Base-by-base conservation (phyloP, 2,329 filamentous ascomycete genomes). In the Cyphellophora attinorum region DNA sequence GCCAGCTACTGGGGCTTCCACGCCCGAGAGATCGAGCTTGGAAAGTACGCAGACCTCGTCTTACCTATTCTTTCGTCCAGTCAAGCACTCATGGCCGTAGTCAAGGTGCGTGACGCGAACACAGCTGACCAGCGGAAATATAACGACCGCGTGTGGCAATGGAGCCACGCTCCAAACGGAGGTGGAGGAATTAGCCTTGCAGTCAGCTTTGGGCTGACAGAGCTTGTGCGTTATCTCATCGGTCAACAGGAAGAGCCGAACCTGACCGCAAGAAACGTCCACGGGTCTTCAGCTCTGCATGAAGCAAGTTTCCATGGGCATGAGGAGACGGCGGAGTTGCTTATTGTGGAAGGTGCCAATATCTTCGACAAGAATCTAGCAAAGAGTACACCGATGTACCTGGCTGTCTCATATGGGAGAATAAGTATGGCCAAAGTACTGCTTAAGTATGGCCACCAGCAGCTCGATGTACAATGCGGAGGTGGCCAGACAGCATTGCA, bases 211-310 rank as follows among this genome's bases (percentile, higher is more conserved):
- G 44, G 46, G 8, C 40, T 49, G 5, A 31, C 35, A 11, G 40
- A 41, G 6, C 34, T 49, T 8, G 33, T 47, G 8, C 27, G 37
- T 27, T 27, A 44, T 14, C 33, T 49, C 19, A 39, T 45, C 19
- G 17, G 28, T 4, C 13, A 40, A 27, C 17, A 19, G 11, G n/a
- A 3, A 4, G 12, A 33, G 5, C 31, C 19, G 14, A 34, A 36
- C 18, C 27, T 45, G 49, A 28, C 51, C 48, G 18, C 47, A 54
- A 10, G 52, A 44, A 60, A 41, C 35, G 39, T 36, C 40, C 50
- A 31, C 30, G 45, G 38, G 29, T 50, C 27, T 29, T 42, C 44
- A 15, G 39, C 47, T 5, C 34, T 50, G 6, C 47, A 50, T 23
- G 42, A 44, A 30, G 43, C 41, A 11, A 45, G 44, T 11, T 13